Conservation (phyloP, 2,329 filamentous ascomycete genomes). For the Fusarium dlaminii region DNA sequence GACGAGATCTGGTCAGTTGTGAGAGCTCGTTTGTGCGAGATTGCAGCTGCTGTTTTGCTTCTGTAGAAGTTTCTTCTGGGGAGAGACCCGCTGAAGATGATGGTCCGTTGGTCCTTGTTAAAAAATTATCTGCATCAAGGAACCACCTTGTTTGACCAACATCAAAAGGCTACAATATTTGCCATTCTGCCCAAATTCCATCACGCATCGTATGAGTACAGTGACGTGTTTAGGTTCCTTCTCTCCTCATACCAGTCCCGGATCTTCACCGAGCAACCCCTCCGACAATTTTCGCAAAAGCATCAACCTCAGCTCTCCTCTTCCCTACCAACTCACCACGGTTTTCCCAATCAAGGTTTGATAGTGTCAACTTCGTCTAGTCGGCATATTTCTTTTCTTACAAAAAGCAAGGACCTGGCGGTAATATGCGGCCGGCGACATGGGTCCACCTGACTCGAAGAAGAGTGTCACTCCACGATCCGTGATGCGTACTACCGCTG, state of each 20-base stretch:
- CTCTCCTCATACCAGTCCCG: neutral
- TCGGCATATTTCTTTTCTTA: neutral
- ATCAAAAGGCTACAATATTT: neutral
- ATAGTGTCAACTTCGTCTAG: neutral
- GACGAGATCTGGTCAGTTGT: neutral
- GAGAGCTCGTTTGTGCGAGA: neutral
- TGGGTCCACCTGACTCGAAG: slow-evolving; percentile 17
- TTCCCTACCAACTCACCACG: neutral
- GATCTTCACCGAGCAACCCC: neutral
- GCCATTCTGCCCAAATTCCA: neutral
- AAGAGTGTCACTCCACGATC: neutral
- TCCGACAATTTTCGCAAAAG: neutral
- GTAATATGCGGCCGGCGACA: slow-evolving; percentile 3
- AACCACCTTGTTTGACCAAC: neutral
- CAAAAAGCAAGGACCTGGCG: neutral
- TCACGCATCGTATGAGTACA: neutral
- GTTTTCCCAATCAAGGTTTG: neutral
- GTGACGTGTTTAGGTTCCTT: fast-evolving
- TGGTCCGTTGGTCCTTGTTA: neutral
- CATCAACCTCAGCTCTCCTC: neutral
- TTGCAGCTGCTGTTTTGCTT: neutral
- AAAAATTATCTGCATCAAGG: neutral
- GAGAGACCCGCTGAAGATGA: neutral
- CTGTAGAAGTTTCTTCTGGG: neutral
- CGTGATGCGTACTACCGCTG: neutral